Evolutionary conservation across 352 stramenopile genomes (phyloP).

Genomic region (Phytopythium delawarense): DNA sequence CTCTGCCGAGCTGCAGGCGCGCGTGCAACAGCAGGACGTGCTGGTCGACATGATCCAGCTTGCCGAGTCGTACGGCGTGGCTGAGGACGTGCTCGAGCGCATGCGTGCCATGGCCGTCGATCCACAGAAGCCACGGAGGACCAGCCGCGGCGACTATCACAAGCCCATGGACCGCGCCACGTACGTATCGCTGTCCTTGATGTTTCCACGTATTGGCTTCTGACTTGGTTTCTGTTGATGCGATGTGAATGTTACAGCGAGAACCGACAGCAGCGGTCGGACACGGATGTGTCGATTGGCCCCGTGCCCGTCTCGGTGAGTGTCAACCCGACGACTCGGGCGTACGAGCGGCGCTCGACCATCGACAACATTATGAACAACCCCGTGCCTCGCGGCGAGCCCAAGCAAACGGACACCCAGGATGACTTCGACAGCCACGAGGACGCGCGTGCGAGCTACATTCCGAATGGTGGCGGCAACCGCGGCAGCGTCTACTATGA

Average conservation of each 20-base stretch:
- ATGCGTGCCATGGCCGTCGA: constrained; percentile 51
- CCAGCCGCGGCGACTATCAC: constrained; percentile 11
- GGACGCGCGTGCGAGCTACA: constrained; percentile 23
- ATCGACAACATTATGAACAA: constrained; percentile 55
- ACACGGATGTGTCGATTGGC: constrained; percentile 57
- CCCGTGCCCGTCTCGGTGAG: constrained; percentile 59
- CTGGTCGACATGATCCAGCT: constrained; percentile 45
- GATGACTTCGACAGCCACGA: not conserved
- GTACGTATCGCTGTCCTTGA: constrained; percentile 2
- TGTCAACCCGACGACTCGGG: constrained; percentile 18
- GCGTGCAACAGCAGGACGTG: constrained; percentile 53
- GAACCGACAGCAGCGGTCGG: constrained; percentile 42
- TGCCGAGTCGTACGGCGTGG: constrained; percentile 49
- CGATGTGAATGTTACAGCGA: constrained; percentile 9
- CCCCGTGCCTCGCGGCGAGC: constrained; percentile 18
- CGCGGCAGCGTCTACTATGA: constrained; percentile 58
- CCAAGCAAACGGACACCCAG: not conserved
- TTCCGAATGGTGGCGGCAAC: constrained; percentile 11
- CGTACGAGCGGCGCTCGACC: constrained; percentile 34
- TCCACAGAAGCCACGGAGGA: constrained; percentile 24
- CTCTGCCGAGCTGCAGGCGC: constrained; percentile 68
- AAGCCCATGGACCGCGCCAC: constrained; percentile 8
- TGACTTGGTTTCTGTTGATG: not conserved
- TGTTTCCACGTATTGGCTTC: not conserved
- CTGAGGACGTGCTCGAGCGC: constrained; percentile 39